Evolutionary conservation across 2,329 filamentous ascomycete genomes (phyloP).

Genomic region (Ophiostoma populinum): DNA sequence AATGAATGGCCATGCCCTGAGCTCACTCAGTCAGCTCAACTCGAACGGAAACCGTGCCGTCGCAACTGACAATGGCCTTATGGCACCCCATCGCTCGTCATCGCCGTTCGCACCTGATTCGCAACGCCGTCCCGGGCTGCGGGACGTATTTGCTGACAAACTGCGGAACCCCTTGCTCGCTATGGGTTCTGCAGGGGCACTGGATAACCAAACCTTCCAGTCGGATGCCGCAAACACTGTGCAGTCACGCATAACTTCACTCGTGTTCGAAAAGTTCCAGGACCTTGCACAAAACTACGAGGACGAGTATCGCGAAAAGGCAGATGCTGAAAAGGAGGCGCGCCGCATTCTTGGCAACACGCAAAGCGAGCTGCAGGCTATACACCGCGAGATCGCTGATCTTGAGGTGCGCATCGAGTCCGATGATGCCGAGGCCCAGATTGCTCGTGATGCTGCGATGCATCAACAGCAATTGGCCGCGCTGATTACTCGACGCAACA

Average conservation of each 20-base stretch:
- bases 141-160: conserved; percentile 34
- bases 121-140: conserved; percentile 35
- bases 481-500: conserved; percentile 29
- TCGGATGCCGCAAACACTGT: conserved; percentile 53
- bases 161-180: too few relatives aligned
- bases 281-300: conserved; percentile 56
- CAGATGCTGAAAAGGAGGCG: conserved; percentile 50
- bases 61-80: neutral
- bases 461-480: conserved; percentile 21
- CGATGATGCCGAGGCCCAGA: conserved; percentile 33
- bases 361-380: conserved; percentile 45
- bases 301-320: conserved; percentile 57
- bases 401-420: conserved; percentile 36
- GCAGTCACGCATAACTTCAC: conserved; percentile 48
- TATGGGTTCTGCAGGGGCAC: conserved; percentile 24
- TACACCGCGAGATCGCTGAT: conserved; percentile 43
- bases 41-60: too few relatives aligned
- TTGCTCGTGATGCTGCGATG: conserved; percentile 31
- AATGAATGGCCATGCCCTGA: neutral
- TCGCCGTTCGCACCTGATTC: conserved; percentile 49
- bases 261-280: conserved; percentile 56
- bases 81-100: conserved; percentile 51
- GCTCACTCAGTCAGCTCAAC: too few relatives aligned
- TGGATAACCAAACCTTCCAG: too few relatives aligned
- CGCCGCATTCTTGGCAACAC: conserved; percentile 48